phyloP scores from a whole-genome alignment of 225 moss, liverwort and hornwort species.

The Bryoerythrophyllum caledonicum region DNA sequence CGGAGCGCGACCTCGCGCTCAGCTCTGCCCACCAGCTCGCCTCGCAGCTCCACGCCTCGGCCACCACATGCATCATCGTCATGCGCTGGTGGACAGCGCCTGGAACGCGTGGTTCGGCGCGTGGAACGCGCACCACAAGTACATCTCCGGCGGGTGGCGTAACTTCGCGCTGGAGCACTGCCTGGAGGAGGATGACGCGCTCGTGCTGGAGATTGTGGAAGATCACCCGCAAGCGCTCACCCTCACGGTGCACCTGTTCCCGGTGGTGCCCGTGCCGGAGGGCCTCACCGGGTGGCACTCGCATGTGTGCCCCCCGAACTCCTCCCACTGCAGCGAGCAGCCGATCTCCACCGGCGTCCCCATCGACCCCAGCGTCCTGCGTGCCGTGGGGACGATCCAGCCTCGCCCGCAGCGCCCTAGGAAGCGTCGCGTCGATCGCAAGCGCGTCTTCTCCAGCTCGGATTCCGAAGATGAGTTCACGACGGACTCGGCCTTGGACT shows the following conservation, averaged over 20 bases:
- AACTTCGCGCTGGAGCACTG: too few species aligned
- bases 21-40: not conserved
- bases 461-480: not conserved
- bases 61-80: slow-evolving; percentile 12
- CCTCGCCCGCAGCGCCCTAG: not conserved
- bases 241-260: slow-evolving; percentile 37
- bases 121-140: slow-evolving; percentile 25
- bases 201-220: slow-evolving; percentile 28
- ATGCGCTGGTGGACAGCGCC: slow-evolving; percentile 28
- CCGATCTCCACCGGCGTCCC: not conserved
- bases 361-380: not conserved
- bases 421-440: not conserved
- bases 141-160: slow-evolving; percentile 19
- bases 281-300: slow-evolving; percentile 31
- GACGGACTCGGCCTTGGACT: not conserved
- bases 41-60: not conserved
- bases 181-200: too few species aligned
- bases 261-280: slow-evolving; percentile 20
- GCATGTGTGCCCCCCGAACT: slow-evolving; percentile 14
- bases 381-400: not conserved
- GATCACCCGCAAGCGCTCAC: not conserved
- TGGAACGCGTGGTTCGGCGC: slow-evolving; percentile 27
- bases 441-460: not conserved
- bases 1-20: slow-evolving; percentile 5
- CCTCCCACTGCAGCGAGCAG: not conserved